Base-by-base conservation (phyloP, 2,329 filamentous ascomycete genomes). In the Monilinia vaccinii-corymbosi region DNA sequence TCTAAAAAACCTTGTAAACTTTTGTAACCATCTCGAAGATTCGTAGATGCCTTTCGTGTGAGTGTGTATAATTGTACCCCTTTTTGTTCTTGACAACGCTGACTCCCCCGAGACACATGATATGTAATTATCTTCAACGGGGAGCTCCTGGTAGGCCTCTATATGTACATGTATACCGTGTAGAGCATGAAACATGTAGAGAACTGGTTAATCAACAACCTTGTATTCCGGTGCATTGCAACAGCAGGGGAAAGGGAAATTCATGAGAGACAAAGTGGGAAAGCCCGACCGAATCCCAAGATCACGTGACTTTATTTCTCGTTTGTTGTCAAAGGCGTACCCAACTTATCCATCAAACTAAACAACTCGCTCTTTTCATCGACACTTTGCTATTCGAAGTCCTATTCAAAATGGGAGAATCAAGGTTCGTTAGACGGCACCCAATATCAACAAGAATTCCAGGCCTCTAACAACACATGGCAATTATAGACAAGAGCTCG, bases 401-500 rank as follows among this genome's bases (percentile, higher is more conserved):
- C 38, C 23, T 46, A 34, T 63, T 53, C 56, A 70, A 63, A 58
- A 71, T 71, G 70, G 70, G 70, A 65, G 70, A 71, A 69, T 71
- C 70, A 62, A 71, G 70, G 70, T 70, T 23, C 58, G 69, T 70
- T 49, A 16, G 11, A 51, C 56, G 32, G 58, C 61, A 34, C n/a
- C 36, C 31, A 46, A 63, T 32, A 61, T 58, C 53, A 57, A 58
- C 47, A 50, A 46, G 36, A 36, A 18, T 34, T 7, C 16, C 13
- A 56, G 34, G 21, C 55, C 34, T 25, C 60, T 60, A 56, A 65
- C 67, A 58, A 68, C 65, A 68, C 65, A 61, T 56, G 58, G 59
- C 59, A 51, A 46, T 60, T 51, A 46, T 58, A 97, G 94, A 81
- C 94, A 99, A 78, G 94, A 99, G 79, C 85, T 99, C 69, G 81